Evolutionary conservation across 163 green algal genomes (phyloP), one percentile per base, ranked within the genome.

Genomic region (Scenedesmus sp.): DNA sequence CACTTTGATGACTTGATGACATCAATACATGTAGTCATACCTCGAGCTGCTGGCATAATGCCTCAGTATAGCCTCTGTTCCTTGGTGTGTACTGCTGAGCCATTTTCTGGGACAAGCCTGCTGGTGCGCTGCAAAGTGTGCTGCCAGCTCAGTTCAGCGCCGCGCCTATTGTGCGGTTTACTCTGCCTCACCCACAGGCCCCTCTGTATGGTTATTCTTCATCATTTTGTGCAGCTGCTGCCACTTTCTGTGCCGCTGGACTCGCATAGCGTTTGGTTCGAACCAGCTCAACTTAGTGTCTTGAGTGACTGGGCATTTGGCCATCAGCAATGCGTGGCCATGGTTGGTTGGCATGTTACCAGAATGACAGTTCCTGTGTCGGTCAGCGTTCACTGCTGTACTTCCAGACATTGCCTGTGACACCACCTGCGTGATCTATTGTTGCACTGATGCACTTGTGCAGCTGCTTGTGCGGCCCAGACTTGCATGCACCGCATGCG

Each of bases 71-170:
- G 65, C 65, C 65, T 76, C 30, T 76, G 65, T 76, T 76, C 65
- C 30, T 40, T 2, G 40, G 26, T 73, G 65, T 76, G 65, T 40
- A 40, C 7, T 40, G 30, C 65, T 37, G 30, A 18, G 0, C 20
- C 30, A 40, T 37, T 0, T 40, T 40, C 65, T 76, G 65, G 65
- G 65, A 76, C 26, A 16, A 40, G 65, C 30, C 65, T 76, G 30
- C 30, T 76, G 65, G 65, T 76, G 30, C 65, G 24, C 65, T 76
- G 65, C 65, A 76, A 76, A 76, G 65, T 76, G 65, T 18, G 65
- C 65, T 40, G 30, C 18, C 65, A 40, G 30, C 65, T 76, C 65
- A 40, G 30, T 30, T 76, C 65, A 40, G 2, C 7, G 12, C 65
- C 65, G 65, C 65, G 40, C 65, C 37, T 6, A 76, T 76, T 76